Conservation (phyloP, 148 eudicot genomes). For the Rhododendron molle region DNA sequence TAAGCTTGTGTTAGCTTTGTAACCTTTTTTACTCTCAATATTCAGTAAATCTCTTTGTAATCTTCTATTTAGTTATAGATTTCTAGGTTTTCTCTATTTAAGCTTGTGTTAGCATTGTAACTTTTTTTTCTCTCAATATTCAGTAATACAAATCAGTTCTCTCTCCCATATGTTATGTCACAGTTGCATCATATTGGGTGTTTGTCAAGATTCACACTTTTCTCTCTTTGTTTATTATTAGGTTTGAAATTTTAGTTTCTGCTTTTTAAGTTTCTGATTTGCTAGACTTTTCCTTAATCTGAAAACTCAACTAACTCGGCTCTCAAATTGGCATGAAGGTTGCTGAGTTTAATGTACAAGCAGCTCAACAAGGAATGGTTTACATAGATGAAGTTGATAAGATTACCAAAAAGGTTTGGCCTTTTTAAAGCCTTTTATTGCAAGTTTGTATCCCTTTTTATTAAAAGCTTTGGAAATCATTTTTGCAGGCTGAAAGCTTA, state of each 20-base stretch:
- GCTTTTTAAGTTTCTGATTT: background rate
- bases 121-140: no score
- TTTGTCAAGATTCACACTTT: background rate
- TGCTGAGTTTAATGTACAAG: slow-evolving; percentile 81
- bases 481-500: slow-evolving; percentile 70
- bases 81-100: no score
- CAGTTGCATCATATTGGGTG: background rate
- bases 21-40: no score
- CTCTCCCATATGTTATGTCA: no score
- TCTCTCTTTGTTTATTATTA: background rate
- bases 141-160: no score
- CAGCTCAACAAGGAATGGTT: slow-evolving; percentile 93
- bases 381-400: slow-evolving; percentile 96
- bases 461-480: background rate
- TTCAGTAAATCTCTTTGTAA: no score
- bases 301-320: slow-evolving; percentile 3
- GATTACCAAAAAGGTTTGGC: slow-evolving; percentile 80
- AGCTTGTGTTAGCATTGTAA: no score
- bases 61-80: no score
- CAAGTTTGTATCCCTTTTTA: background rate
- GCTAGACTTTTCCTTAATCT: background rate
- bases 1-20: no score
- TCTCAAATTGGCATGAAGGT: slow-evolving; percentile 40
- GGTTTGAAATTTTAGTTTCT: slow-evolving; percentile 5
- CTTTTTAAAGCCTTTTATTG: background rate